phyloP scores from a whole-genome alignment of 805 yeast genomes.

The Suhomyces kilbournensis region DNA sequence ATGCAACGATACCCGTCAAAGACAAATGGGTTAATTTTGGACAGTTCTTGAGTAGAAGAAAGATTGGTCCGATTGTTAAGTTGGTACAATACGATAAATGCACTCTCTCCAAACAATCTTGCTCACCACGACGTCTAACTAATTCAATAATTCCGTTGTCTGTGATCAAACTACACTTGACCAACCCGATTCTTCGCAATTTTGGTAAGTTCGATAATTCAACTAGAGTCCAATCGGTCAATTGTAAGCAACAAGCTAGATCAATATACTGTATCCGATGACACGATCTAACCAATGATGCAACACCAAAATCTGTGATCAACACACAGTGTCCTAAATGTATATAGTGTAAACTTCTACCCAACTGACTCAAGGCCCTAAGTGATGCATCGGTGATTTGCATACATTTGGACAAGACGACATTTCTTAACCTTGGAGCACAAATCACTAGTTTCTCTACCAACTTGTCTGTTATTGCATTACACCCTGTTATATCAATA shows the following conservation, averaged over 20 bases:
- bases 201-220: constrained; percentile 76
- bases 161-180: constrained; percentile 83
- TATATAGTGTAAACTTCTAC: constrained; percentile 77
- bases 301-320: constrained; percentile 87
- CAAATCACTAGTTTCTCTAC: constrained; percentile 66
- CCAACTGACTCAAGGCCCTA: constrained; percentile 66
- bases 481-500: constrained; percentile 81
- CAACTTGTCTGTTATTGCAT: constrained; percentile 73
- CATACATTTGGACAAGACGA: constrained; percentile 85
- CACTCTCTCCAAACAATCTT: constrained; percentile 85
- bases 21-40: constrained; percentile 87
- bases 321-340: constrained; percentile 93
- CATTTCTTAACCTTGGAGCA: constrained; percentile 86
- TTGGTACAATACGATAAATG: constrained; percentile 89
- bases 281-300: constrained; percentile 68
- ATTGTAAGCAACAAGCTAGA: constrained; percentile 87
- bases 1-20: constrained; percentile 88
- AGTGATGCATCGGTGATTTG: constrained; percentile 81
- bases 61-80: constrained; percentile 75
- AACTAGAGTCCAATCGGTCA: constrained; percentile 77
- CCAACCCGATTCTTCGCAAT: constrained; percentile 87
- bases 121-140: constrained; percentile 65
- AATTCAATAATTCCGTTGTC: constrained; percentile 75
- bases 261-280: constrained; percentile 88
- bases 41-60: constrained; percentile 69